These are phyloP conservation scores for Hymenotorrendiella dingleyae DNA, from an alignment of 2,329 filamentous ascomycete genomes.

Conservation along the genomic window DNA sequence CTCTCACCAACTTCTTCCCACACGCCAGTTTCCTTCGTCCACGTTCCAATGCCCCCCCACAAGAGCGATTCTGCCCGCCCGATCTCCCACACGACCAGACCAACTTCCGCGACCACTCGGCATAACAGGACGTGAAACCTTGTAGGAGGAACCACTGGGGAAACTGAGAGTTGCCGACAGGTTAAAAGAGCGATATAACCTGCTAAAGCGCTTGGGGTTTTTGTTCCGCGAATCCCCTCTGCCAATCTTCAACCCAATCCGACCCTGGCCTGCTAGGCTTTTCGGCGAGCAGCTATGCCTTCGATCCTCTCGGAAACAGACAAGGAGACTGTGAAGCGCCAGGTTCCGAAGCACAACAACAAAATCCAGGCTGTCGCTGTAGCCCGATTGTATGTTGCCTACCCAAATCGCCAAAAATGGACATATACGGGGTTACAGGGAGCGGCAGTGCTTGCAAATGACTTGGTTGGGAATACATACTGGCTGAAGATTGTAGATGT, in stretches of 20 bases:
- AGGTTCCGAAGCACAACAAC: conserved; percentile 88
- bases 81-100: conserved; percentile 24
- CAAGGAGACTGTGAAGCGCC: conserved; percentile 92
- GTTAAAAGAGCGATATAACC: too few relatives aligned
- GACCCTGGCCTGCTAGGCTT: too few relatives aligned
- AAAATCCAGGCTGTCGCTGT: conserved; percentile 97
- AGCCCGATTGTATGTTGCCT: conserved; percentile 86
- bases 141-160: conserved; percentile 3
- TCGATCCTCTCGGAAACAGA: conserved; percentile 78
- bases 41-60: conserved; percentile 22
- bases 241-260: background rate
- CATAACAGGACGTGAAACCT: conserved; percentile 15
- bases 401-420: conserved; percentile 83
- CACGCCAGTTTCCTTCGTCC: conserved; percentile 1
- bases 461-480: conserved; percentile 89
- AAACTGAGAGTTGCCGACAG: conserved; percentile 14
- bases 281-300: too few relatives aligned
- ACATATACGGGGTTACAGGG: conserved; percentile 91
- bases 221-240: too few relatives aligned
- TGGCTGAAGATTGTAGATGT: conserved; percentile 98
- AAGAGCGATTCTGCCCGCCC: conserved; percentile 21
- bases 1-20: background rate
- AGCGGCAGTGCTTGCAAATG: conserved; percentile 84
- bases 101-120: conserved; percentile 16
- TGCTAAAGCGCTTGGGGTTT: too few relatives aligned